These are phyloP conservation scores for Eucalyptus caleyi DNA, from an alignment of 345 rosid genomes.

Conservation along the genomic window DNA sequence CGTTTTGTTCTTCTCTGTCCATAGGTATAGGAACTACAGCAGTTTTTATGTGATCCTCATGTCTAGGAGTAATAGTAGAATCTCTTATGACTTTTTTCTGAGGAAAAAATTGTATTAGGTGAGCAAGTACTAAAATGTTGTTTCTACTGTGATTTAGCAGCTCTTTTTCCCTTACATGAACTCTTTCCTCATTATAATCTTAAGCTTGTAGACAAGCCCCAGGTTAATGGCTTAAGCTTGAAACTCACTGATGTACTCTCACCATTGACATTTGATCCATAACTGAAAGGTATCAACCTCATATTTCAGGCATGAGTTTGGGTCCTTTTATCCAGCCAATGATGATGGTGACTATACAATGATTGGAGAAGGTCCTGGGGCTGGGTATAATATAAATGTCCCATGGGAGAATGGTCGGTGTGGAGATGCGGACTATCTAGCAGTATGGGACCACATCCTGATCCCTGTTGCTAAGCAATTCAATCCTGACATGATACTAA, in stretches of 20 bases:
- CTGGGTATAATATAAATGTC: constrained; percentile 87
- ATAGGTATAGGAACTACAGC: constrained; percentile 37
- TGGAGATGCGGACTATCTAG: constrained; percentile 89
- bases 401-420: constrained; percentile 88
- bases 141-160: background rate
- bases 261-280: background rate
- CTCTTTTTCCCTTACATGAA: background rate
- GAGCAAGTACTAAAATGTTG: background rate
- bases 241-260: background rate
- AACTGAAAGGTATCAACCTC: background rate
- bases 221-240: background rate
- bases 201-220: background rate
- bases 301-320: constrained; percentile 71
- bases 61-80: background rate
- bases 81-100: background rate
- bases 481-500: constrained; percentile 59
- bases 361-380: constrained; percentile 89
- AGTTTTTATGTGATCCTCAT: background rate
- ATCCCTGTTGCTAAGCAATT: constrained; percentile 77
- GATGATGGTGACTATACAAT: constrained; percentile 69
- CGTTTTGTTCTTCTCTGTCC: constrained; percentile 93
- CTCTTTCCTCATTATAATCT: background rate
- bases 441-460: constrained; percentile 87
- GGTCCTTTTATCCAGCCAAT: constrained; percentile 71
- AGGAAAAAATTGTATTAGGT: background rate